phyloP scores from a whole-genome alignment of 352 stramenopile species.

The Globisporangium sylvaticum region DNA sequence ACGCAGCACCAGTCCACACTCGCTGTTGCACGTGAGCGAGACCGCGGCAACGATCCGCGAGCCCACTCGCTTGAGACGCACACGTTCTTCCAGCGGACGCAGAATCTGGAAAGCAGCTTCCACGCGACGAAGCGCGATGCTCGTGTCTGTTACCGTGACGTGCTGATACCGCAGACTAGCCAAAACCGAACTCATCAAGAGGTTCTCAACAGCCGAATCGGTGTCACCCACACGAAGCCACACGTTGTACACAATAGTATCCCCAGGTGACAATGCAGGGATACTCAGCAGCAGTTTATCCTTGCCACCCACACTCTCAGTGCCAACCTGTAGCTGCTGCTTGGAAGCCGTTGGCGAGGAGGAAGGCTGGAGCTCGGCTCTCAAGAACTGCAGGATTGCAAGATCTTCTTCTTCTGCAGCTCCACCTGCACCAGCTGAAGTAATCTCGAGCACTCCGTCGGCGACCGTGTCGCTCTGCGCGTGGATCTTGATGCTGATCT shows the following conservation, averaged over 20 bases:
- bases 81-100: slow-evolving; percentile 25
- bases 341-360: background rate
- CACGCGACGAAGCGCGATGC: slow-evolving; percentile 21
- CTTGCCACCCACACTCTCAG: background rate
- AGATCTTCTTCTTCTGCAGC: background rate
- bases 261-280: slow-evolving; percentile 21
- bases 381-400: slow-evolving; percentile 11
- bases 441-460: slow-evolving; percentile 48
- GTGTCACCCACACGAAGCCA: slow-evolving; percentile 17
- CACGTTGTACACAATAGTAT: slow-evolving; percentile 22
- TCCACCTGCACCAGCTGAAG: slow-evolving; percentile 13
- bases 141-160: slow-evolving; percentile 12
- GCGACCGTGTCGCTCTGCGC: slow-evolving; percentile 40
- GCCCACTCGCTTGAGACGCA: slow-evolving; percentile 38
- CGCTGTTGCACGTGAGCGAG: slow-evolving; percentile 36
- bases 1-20: slow-evolving; percentile 22
- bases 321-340: background rate
- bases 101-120: slow-evolving; percentile 32
- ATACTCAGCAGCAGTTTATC: slow-evolving; percentile 22
- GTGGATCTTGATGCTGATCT: slow-evolving; percentile 37
- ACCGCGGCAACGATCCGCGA: slow-evolving; percentile 26
- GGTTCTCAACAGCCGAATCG: slow-evolving; percentile 3
- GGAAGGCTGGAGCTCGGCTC: slow-evolving; percentile 4
- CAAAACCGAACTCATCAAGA: slow-evolving; percentile 11
- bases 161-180: slow-evolving; percentile 29